phyloP scores from a whole-genome alignment of 371 early-diverging fungal genomes.

The Parasitella parasitica region DNA sequence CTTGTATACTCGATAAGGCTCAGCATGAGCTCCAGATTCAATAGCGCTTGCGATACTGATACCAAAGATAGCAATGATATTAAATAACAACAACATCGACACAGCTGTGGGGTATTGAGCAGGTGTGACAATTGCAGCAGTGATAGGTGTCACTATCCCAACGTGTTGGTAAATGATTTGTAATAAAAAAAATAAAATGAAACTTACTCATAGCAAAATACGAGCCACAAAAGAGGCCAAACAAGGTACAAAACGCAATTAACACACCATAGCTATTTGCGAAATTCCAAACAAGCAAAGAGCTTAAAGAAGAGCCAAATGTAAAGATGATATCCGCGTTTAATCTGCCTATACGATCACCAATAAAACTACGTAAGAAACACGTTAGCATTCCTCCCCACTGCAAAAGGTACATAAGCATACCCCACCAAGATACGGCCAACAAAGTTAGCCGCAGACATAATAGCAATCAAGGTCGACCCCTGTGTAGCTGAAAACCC shows the following conservation, averaged over 20 bases:
- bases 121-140: constrained; percentile 28
- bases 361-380: constrained; percentile 8
- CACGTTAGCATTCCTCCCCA: not conserved
- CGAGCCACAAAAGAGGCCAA: constrained; percentile 61
- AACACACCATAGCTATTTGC: constrained; percentile 38
- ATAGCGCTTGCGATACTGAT: constrained; percentile 38
- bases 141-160: constrained; percentile 39
- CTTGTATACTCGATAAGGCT: constrained; percentile 31
- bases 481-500: constrained; percentile 33
- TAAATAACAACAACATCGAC: constrained; percentile 29
- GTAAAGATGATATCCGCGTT: constrained; percentile 52
- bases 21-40: constrained; percentile 11
- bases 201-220: constrained; percentile 24
- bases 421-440: constrained; percentile 35
- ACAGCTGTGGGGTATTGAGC: constrained; percentile 35
- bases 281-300: constrained; percentile 63
- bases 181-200: not conserved
- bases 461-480: constrained; percentile 26
- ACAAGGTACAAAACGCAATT: constrained; percentile 49
- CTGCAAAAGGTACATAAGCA: not conserved
- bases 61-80: constrained; percentile 33
- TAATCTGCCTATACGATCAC: constrained; percentile 58
- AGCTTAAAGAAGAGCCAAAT: constrained; percentile 40
- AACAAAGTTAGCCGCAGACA: constrained; percentile 28
- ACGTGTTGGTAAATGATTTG: not conserved